Evolutionary conservation across 805 yeast species (phyloP), one percentile per base, ranked within the genome.

Genomic region (Jamesozyma lodderae): DNA sequence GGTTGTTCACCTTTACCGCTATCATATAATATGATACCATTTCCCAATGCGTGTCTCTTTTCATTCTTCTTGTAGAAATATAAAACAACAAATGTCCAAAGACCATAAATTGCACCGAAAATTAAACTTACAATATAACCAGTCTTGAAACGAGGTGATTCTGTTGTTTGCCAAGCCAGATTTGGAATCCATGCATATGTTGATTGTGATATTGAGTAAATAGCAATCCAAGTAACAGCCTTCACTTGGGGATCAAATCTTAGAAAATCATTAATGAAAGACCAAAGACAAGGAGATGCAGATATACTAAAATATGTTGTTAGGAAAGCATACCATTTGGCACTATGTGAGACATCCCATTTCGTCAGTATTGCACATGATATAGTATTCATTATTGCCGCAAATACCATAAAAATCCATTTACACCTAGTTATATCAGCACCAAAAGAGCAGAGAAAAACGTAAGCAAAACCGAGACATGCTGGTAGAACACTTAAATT

Each of bases 241-340:
- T 77, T 64, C 33, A 69, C 66, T 42, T 75, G 70, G 11, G 73
- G 73, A 51, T 76, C 79, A 41, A 70, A 63, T 43, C 83, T 64
- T 42, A 75, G 63, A 37, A 76, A 68, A 56, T 76, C 82, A 48
- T 70, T 70, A 40, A 72, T 72, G 64, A 72, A 69, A 1, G 79
- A 68, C 64, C 76, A 73, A 35, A 75, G 57, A 33, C 77, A 77
- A 0, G 82, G 78, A 2, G 81, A 75, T 54, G 73, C 73, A 14
- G 81, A 72, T 69, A 79, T 77, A 11, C 77, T 72, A 55, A 74
- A 73, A 50, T 76, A 77, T 16, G 73, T 75, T 35, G 72, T 64
- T 49, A 75, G 64, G 53, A 72, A 77, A 0, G 77, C 83, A 62
- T 69, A 75, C 81, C 82, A 76, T 55, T 77, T 75, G 13, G 81